Evolutionary conservation across 805 yeast species (phyloP).

Genomic region (Teunomyces stri): DNA sequence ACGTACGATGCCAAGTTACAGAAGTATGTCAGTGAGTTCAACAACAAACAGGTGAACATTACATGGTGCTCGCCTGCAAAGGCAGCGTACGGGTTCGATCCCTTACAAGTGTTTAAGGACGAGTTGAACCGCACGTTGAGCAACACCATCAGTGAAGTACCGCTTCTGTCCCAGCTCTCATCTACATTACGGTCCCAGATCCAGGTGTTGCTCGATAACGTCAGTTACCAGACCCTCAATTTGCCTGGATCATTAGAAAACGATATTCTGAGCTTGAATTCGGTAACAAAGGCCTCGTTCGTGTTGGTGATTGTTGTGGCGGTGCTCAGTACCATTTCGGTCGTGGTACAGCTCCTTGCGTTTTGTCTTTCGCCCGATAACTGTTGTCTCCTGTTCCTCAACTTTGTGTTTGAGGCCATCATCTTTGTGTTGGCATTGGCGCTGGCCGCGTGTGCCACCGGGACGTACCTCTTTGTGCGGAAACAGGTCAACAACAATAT

Average conservation of each 20-base stretch:
- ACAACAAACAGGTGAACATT: conserved; percentile 28
- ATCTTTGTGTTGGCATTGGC: conserved; percentile 45
- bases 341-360: conserved; percentile 45
- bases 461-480: conserved; percentile 50
- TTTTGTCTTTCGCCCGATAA: conserved; percentile 42
- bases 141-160: conserved; percentile 21
- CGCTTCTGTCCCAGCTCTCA: conserved; percentile 17
- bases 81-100: conserved; percentile 57
- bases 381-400: conserved; percentile 46
- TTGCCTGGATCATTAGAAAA: conserved; percentile 55
- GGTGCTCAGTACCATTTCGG: conserved; percentile 42
- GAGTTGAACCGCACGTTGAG: conserved; percentile 31
- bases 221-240: conserved; percentile 31
- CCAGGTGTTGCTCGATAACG: conserved; percentile 18
- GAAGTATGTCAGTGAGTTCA: conserved; percentile 15
- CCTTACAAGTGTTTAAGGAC: conserved; percentile 34
- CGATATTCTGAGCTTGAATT: conserved; percentile 44
- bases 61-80: conserved; percentile 54
- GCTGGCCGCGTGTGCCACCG: conserved; percentile 61
- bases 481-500: conserved; percentile 50
- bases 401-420: conserved; percentile 41
- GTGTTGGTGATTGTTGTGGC: conserved; percentile 28
- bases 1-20: conserved; percentile 6
- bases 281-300: conserved; percentile 58
- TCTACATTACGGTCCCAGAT: conserved; percentile 16